These are phyloP conservation scores for Aureococcus anophagefferens DNA, from an alignment of 108 stramenopile species.

Conservation along the genomic window DNA sequence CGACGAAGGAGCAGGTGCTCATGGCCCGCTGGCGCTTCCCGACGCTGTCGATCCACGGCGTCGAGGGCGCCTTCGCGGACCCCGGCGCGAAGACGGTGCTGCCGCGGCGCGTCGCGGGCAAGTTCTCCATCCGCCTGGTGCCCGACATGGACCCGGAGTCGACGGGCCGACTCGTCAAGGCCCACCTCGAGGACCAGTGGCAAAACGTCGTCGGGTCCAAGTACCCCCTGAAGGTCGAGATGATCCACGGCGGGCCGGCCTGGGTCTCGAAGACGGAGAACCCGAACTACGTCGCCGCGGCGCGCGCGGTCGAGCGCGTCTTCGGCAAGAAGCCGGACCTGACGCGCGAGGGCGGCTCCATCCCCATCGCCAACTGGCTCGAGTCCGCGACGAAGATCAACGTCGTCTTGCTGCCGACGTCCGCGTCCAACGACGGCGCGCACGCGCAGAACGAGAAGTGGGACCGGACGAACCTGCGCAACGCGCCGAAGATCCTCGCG, in stretches of 20 bases:
- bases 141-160: conserved; percentile 59
- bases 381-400: conserved; percentile 72
- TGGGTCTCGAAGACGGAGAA: conserved; percentile 66
- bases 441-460: conserved; percentile 77
- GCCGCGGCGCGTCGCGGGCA: conserved; percentile 49
- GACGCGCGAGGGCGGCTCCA: conserved; percentile 69
- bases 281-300: conserved; percentile 49
- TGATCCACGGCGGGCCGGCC: conserved; percentile 59
- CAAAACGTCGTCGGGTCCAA: conserved; percentile 48
- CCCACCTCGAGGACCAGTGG: conserved; percentile 53
- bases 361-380: conserved; percentile 63
- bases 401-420: conserved; percentile 65
- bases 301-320: not conserved
- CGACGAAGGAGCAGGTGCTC: conserved; percentile 51
- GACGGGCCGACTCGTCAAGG: conserved; percentile 45
- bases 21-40: conserved; percentile 74
- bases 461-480: conserved; percentile 56
- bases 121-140: conserved; percentile 69
- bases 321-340: conserved; percentile 56
- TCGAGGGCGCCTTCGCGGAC: conserved; percentile 68
- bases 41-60: conserved; percentile 67
- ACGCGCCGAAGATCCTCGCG: conserved; percentile 63
- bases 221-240: conserved; percentile 46
- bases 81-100: conserved; percentile 72
- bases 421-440: conserved; percentile 73